A percentile compares a stretch with the other conserved stretches of the same genome.
These are phyloP conservation scores for Rhinocladiella mackenziei DNA, from an alignment of 2,329 filamentous ascomycete species.

Conservation along the genomic window DNA sequence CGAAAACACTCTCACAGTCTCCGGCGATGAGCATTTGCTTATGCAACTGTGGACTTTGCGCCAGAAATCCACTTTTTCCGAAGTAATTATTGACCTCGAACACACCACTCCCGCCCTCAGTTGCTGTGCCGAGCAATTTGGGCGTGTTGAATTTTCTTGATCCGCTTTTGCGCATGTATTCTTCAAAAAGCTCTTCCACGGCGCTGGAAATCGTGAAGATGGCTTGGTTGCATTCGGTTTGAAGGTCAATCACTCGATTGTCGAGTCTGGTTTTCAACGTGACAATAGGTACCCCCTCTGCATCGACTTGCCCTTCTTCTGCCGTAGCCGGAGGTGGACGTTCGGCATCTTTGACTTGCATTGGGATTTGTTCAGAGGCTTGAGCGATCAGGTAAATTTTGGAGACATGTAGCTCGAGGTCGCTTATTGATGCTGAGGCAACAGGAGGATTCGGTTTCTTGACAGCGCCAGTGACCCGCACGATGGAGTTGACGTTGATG, in stretches of 20 bases:
- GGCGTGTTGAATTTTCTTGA: constrained; percentile 87
- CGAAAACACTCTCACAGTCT: constrained; percentile 61
- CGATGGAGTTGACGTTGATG: constrained; percentile 74
- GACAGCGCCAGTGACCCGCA: constrained; percentile 74
- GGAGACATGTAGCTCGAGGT: constrained; percentile 80
- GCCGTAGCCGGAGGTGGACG: constrained; percentile 45
- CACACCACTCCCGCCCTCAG: constrained; percentile 88
- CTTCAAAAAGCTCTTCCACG: constrained; percentile 66
- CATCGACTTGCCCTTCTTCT: constrained; percentile 48
- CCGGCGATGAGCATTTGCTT: constrained; percentile 66
- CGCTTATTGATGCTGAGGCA: constrained; percentile 76
- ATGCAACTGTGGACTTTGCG: constrained; percentile 62
- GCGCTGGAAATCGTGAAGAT: constrained; percentile 69
- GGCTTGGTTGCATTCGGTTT: constrained; percentile 84
- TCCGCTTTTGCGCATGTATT: constrained; percentile 70
- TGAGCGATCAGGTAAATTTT: constrained; percentile 76
- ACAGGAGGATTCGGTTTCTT: constrained; percentile 81
- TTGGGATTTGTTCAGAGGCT: constrained; percentile 57
- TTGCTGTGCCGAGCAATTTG: constrained; percentile 82
- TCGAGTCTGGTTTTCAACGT: constrained; percentile 80
- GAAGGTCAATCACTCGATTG: constrained; percentile 89
- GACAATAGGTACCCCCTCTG: constrained; percentile 62
- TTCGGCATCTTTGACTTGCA: constrained; percentile 55
- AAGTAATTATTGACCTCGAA: constrained; percentile 83
- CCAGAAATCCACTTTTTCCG: constrained; percentile 68